Percentiles rank a stretch among this genome's conserved stretches.
phyloP scores from a whole-genome alignment of 192 early-diverging fungal genomes.

The Podila verticillata region DNA sequence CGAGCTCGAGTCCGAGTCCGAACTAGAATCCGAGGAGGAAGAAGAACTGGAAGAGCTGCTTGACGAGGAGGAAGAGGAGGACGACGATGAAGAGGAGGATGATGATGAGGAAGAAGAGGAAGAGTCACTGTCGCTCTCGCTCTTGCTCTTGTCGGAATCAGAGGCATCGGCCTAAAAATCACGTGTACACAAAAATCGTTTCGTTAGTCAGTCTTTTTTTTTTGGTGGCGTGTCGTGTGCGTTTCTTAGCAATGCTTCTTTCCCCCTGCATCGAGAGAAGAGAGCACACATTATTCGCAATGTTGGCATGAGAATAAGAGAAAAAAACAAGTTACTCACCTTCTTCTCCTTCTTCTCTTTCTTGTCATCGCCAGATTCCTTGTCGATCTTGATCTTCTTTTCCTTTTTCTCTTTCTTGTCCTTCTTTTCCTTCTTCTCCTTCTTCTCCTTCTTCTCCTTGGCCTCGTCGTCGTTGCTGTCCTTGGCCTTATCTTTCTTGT shows the following conservation, averaged over 20 bases:
- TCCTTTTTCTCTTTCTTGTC: neutral
- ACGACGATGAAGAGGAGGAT: neutral
- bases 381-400: conserved; percentile 4
- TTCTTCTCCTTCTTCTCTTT: conserved; percentile 4
- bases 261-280: too few species aligned
- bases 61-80: neutral
- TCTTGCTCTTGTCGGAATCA: neutral
- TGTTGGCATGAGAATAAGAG: too few species aligned
- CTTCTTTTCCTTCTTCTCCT: conserved; percentile 1
- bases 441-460: neutral
- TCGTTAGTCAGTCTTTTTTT: too few species aligned
- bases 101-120: neutral
- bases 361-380: neutral
- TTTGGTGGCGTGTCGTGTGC: too few species aligned
- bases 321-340: neutral
- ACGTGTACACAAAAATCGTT: neutral
- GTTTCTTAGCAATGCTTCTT: too few species aligned
- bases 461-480: neutral
- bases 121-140: neutral
- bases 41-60: conserved; percentile 11
- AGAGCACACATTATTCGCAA: too few species aligned
- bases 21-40: conserved; percentile 31
- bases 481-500: neutral
- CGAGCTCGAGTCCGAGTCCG: conserved; percentile 14
- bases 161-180: neutral